These are phyloP conservation scores for Nigrospora sphaerica DNA, from an alignment of 2,329 filamentous ascomycete species.

Conservation along the genomic window DNA sequence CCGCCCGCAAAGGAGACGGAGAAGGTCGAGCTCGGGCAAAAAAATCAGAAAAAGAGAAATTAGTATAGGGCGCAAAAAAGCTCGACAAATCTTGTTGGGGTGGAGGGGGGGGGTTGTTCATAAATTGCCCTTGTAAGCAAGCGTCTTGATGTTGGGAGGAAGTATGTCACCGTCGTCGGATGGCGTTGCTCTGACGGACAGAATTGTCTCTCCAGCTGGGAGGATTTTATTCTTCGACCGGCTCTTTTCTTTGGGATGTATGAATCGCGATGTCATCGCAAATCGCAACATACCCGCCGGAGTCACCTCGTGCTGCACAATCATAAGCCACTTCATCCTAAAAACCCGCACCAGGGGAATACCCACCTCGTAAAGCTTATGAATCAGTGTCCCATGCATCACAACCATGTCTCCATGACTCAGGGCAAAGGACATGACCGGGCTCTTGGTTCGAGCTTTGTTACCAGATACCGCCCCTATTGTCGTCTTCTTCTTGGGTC, in stretches of 20 bases:
- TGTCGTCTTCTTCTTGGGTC: slow-evolving; percentile 37
- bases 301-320: slow-evolving; percentile 40
- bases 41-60: too few species aligned
- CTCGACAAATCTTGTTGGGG: too few species aligned
- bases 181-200: too few species aligned
- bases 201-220: too few species aligned
- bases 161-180: too few species aligned
- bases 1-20: too few species aligned
- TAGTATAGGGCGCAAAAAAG: too few species aligned
- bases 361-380: slow-evolving; percentile 49
- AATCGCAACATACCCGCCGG: slow-evolving; percentile 45
- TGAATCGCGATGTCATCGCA: slow-evolving; percentile 48
- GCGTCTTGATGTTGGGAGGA: too few species aligned
- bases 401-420: slow-evolving; percentile 58
- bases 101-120: too few species aligned
- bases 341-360: neutral
- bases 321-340: neutral
- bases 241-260: slow-evolving; percentile 25
- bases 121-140: too few species aligned
- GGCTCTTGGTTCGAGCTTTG: slow-evolving; percentile 16
- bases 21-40: too few species aligned
- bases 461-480: slow-evolving; percentile 18
- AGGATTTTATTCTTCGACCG: too few species aligned
- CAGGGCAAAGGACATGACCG: slow-evolving; percentile 33
- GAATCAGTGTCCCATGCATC: slow-evolving; percentile 55